Evolutionary conservation across 441 rosid genomes (phyloP).

Genomic region (Erodium texanum): DNA sequence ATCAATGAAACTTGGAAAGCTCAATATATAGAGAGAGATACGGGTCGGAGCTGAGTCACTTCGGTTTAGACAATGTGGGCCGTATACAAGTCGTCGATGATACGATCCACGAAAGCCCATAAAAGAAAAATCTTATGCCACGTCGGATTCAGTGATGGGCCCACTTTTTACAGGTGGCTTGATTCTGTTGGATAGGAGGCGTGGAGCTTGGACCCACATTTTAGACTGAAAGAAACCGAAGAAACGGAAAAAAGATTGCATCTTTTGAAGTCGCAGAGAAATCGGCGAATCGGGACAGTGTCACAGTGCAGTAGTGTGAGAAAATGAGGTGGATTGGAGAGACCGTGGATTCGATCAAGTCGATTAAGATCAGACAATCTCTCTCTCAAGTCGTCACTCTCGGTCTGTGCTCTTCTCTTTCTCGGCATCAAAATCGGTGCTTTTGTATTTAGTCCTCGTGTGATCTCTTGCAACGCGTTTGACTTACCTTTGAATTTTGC

Average conservation of each 20-base stretch:
- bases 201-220: not conserved
- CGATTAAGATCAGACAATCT: conserved; percentile 29
- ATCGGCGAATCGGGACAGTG: not conserved
- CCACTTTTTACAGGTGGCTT: not conserved
- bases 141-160: not conserved
- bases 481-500: not conserved
- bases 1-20: not conserved
- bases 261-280: not conserved
- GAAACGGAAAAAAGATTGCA: not conserved
- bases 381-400: conserved; percentile 30
- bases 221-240: too few relatives aligned
- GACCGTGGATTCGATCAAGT: conserved; percentile 28
- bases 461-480: not conserved
- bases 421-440: not conserved
- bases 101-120: not conserved
- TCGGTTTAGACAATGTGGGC: not conserved
- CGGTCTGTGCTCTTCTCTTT: conserved; percentile 24
- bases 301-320: not conserved
- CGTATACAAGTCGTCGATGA: too few relatives aligned
- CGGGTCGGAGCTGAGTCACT: not conserved
- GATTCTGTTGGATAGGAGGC: not conserved
- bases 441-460: not conserved
- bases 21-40: not conserved
- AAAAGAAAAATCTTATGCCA: not conserved
- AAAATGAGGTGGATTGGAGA: conserved; percentile 31